Conservation (phyloP, 306 rosid species). For the Trifolium subterraneum region DNA sequence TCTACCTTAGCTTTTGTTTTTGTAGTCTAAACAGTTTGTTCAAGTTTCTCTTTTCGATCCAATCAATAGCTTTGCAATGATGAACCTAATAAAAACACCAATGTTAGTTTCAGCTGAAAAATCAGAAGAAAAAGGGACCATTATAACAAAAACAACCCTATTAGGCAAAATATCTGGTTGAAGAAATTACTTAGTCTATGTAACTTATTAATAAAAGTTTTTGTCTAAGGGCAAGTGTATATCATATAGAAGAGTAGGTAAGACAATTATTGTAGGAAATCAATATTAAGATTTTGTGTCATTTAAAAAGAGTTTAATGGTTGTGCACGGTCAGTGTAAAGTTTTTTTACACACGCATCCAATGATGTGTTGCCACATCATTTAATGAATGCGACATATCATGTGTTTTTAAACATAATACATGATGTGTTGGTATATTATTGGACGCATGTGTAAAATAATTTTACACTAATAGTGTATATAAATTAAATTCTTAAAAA, state of each 20-base stretch:
- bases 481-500: too few relatives aligned
- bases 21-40: constrained; percentile 38
- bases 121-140: not conserved
- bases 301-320: too few relatives aligned
- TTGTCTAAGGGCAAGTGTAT: constrained; percentile 32
- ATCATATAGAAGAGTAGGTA: constrained; percentile 21
- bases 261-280: constrained; percentile 47
- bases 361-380: too few relatives aligned
- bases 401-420: too few relatives aligned
- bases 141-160: constrained; percentile 32
- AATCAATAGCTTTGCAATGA: constrained; percentile 26
- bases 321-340: too few relatives aligned
- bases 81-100: constrained; percentile 41
- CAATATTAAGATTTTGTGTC: constrained; percentile 41
- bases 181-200: constrained; percentile 37
- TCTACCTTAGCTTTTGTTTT: constrained; percentile 39
- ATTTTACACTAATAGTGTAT: too few relatives aligned
- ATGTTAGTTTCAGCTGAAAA: constrained; percentile 11
- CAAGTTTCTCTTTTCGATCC: constrained; percentile 28
- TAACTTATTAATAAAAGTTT: constrained; percentile 31
- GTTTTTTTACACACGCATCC: too few relatives aligned
- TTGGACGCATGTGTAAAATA: too few relatives aligned
- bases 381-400: too few relatives aligned
- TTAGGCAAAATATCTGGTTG: constrained; percentile 33
- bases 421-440: too few relatives aligned